Evolutionary conservation across 139 green algal genomes (phyloP).

Genomic region (Closterium sp.): DNA sequence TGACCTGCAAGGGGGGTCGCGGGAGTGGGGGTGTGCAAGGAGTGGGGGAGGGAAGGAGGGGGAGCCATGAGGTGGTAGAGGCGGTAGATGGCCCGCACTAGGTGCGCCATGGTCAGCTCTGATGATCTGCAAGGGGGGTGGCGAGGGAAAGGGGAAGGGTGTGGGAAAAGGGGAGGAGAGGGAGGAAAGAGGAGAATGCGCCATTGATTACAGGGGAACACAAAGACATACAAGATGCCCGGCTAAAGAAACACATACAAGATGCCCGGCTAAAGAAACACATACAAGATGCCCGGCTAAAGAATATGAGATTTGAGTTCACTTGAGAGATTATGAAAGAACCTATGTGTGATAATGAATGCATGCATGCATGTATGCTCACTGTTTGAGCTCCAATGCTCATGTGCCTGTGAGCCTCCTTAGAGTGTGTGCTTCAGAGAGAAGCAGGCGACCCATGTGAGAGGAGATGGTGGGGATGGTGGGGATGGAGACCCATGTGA

Average conservation of each 20-base stretch:
- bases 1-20: too few species aligned
- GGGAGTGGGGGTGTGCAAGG: not conserved
- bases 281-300: too few species aligned
- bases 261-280: too few species aligned
- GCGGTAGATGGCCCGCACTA: not conserved
- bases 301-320: too few species aligned
- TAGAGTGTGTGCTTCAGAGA: not conserved
- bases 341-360: not conserved
- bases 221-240: too few species aligned
- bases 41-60: not conserved
- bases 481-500: not conserved
- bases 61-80: not conserved
- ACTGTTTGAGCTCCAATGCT: not conserved
- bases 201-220: not conserved
- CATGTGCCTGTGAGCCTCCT: too few species aligned
- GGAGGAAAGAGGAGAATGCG: too few species aligned
- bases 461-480: not conserved
- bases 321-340: too few species aligned
- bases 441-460: too few species aligned
- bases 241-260: too few species aligned
- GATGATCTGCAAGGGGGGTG: not conserved
- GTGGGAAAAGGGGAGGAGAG: too few species aligned
- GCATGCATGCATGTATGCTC: not conserved
- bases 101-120: not conserved
- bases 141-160: too few species aligned